Percentiles rank a stretch among this genome's conserved stretches.
phyloP scores from a whole-genome alignment of 2,329 filamentous ascomycete genomes.

The Diplocarpon mali region DNA sequence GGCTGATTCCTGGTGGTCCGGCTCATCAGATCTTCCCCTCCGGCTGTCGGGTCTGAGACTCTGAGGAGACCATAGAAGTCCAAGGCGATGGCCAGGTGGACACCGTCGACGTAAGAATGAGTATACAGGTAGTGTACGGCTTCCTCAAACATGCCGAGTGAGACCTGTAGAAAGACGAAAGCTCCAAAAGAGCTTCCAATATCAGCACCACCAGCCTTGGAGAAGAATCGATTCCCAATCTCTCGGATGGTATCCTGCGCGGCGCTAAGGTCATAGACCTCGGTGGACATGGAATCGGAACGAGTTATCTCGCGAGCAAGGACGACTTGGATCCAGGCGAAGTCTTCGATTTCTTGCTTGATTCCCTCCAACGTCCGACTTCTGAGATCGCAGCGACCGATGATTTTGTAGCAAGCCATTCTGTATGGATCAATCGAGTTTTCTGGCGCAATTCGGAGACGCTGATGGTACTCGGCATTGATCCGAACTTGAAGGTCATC shows the following conservation, averaged over 20 bases:
- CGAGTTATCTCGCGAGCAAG: conserved; percentile 55
- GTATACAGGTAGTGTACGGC: conserved; percentile 84
- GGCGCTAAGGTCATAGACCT: conserved; percentile 53
- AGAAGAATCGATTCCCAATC: conserved; percentile 85
- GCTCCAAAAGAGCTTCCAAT: conserved; percentile 68
- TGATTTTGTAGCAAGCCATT: conserved; percentile 95
- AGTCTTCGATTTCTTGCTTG: conserved; percentile 50
- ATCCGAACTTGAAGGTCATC: conserved; percentile 77
- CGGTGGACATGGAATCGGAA: conserved; percentile 51
- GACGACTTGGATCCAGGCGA: conserved; percentile 63
- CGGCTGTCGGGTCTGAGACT: conserved; percentile 68
- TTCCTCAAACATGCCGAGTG: conserved; percentile 89
- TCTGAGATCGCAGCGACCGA: conserved; percentile 64
- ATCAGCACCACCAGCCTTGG: conserved; percentile 58
- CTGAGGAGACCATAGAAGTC: conserved; percentile 83
- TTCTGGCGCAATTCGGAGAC: conserved; percentile 71
- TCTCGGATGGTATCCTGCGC: conserved; percentile 74
- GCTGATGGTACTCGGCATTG: conserved; percentile 79
- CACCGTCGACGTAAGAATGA: conserved; percentile 84
- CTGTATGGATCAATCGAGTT: conserved; percentile 88
- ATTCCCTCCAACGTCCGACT: conserved; percentile 54
- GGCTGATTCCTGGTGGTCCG: conserved; percentile 58
- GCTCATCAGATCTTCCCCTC: conserved; percentile 58
- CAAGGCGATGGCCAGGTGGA: conserved; percentile 86
- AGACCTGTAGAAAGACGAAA: conserved; percentile 84